These are phyloP conservation scores for Blastocladiella britannica DNA, from an alignment of 192 early-diverging fungal species.

Conservation along the genomic window DNA sequence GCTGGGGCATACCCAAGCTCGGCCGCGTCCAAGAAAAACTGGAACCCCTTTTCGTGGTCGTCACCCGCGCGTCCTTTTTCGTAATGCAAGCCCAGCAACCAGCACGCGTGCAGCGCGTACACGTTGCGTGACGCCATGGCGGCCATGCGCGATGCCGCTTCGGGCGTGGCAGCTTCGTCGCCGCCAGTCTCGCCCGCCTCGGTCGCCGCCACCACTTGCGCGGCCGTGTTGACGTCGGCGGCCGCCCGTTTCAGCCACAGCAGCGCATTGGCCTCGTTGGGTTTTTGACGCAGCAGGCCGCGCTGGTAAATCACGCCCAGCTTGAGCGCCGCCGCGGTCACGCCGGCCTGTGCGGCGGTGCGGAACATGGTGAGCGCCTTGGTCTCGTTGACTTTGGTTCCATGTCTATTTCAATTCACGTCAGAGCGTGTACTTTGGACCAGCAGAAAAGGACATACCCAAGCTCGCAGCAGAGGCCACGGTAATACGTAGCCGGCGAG, in stretches of 20 bases:
- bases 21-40: background rate
- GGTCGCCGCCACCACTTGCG: background rate
- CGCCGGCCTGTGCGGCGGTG: background rate
- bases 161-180: background rate
- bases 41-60: background rate
- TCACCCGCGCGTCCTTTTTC: background rate
- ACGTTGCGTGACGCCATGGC: background rate
- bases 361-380: background rate
- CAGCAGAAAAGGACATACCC: too few relatives aligned
- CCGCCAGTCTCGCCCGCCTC: too few relatives aligned
- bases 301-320: background rate
- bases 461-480: background rate
- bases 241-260: background rate
- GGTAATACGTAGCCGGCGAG: background rate
- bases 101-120: conserved; percentile 1
- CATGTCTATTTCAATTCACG: too few relatives aligned
- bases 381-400: background rate
- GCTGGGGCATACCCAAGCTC: background rate
- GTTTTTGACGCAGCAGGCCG: background rate
- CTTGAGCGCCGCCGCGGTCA: background rate
- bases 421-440: too few relatives aligned
- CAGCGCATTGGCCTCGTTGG: background rate
- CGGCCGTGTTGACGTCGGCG: background rate
- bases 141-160: background rate
- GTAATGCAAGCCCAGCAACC: background rate